phyloP scores from a whole-genome alignment of 73 alveolate genomes.

The Tetrahymena borealis region DNA sequence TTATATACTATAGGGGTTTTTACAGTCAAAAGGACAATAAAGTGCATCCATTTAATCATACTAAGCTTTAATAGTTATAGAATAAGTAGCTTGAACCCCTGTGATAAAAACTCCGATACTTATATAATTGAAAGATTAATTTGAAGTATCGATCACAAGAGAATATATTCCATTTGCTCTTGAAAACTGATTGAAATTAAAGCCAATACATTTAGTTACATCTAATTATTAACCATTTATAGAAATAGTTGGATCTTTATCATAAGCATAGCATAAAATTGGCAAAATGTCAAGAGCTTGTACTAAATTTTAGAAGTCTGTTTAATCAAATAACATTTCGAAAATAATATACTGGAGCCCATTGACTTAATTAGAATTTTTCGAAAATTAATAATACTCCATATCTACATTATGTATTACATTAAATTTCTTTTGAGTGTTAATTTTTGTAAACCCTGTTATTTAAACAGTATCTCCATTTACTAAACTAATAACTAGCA shows the following conservation, averaged over 20 bases:
- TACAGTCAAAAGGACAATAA: neutral
- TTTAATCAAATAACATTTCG: neutral
- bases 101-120: neutral
- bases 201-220: neutral
- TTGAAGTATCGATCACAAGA: neutral
- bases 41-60: neutral
- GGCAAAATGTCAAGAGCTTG: neutral
- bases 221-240: neutral
- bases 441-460: too few species aligned
- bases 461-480: too few species aligned
- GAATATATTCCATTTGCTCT: neutral
- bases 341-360: neutral
- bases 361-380: neutral
- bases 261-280: neutral
- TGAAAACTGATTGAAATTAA: neutral
- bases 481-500: too few species aligned
- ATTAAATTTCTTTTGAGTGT: too few species aligned
- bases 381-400: neutral
- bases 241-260: neutral
- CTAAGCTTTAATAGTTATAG: neutral
- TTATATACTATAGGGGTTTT: neutral
- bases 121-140: neutral
- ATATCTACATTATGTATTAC: too few species aligned
- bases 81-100: neutral
- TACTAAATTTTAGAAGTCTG: neutral